Evolutionary conservation across 2,329 filamentous ascomycete species (phyloP).

Genomic region (Hypoxylon sp.): DNA sequence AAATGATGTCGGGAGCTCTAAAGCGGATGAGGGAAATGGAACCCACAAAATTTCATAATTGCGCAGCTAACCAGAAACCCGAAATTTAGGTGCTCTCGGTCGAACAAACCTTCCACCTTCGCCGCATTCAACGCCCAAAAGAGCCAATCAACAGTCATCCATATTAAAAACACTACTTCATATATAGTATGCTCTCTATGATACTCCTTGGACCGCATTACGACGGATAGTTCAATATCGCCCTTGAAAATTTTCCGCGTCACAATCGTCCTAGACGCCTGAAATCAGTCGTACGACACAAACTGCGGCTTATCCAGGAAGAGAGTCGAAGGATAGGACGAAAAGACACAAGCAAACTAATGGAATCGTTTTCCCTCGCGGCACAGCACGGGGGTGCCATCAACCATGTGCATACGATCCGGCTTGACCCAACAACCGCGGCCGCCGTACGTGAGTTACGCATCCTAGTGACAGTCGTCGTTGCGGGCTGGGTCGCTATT

Average conservation of each 20-base stretch:
- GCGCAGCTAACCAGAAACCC: slow-evolving; percentile 1
- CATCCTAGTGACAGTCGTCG: slow-evolving; percentile 51
- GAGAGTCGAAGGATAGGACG: not conserved
- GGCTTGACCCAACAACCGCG: slow-evolving; percentile 50
- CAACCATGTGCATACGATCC: slow-evolving; percentile 54
- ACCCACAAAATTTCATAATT: slow-evolving; percentile 26
- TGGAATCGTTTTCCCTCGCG: slow-evolving; percentile 57
- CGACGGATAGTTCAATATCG: not conserved
- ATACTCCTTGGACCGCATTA: not conserved
- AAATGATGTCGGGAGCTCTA: not conserved
- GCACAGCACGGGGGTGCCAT: slow-evolving; percentile 56
- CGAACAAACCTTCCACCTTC: slow-evolving; percentile 8
- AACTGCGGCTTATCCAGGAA: not conserved
- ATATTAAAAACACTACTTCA: slow-evolving; percentile 12
- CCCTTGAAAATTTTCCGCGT: not conserved
- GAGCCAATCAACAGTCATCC: slow-evolving; percentile 8
- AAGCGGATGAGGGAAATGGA: slow-evolving; percentile 2
- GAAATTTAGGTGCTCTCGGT: slow-evolving; percentile 4
- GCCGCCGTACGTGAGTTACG: slow-evolving; percentile 53
- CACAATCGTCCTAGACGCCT: not conserved
- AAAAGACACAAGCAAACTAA: slow-evolving; percentile 33
- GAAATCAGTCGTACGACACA: not conserved
- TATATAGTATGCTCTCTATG: not conserved
- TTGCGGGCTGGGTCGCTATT: slow-evolving; percentile 55
- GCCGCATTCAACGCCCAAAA: slow-evolving; percentile 8